Conservation (phyloP, 169 alveolate species). For the Plasmodium sp. region DNA sequence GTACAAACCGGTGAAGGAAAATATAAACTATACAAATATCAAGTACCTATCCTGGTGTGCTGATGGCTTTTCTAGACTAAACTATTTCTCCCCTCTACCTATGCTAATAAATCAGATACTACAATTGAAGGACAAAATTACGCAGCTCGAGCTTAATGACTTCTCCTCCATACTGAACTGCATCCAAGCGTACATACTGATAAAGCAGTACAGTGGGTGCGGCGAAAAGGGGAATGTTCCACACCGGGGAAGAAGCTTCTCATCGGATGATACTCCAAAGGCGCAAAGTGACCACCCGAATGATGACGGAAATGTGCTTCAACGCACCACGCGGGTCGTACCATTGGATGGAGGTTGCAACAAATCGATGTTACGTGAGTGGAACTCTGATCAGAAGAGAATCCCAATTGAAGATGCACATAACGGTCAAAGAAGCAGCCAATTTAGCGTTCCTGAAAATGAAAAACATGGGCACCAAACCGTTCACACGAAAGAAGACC, state of each 20-base stretch:
- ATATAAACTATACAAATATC: slow-evolving; percentile 78
- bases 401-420: neutral
- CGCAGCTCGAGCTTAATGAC: slow-evolving; percentile 83
- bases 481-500: neutral
- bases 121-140: slow-evolving; percentile 73
- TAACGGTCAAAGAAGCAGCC: neutral
- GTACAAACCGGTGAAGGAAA: slow-evolving; percentile 76
- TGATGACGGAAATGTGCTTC: neutral
- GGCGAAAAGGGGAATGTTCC: neutral
- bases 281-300: neutral
- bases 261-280: slow-evolving; percentile 29
- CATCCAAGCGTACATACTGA: slow-evolving; percentile 80
- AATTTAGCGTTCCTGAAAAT: neutral
- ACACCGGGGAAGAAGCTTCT: neutral
- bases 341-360: neutral
- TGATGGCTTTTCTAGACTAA: slow-evolving; percentile 79
- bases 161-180: slow-evolving; percentile 80
- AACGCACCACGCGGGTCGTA: neutral
- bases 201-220: slow-evolving; percentile 24
- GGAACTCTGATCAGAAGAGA: neutral
- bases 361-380: neutral
- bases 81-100: slow-evolving; percentile 78
- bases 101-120: slow-evolving; percentile 79
- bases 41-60: slow-evolving; percentile 85
- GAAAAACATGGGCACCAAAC: neutral